Evolutionary conservation across 2,329 filamentous ascomycete species (phyloP), one percentile per base, ranked within the genome.

Genomic region (Pseudocercospora pini-densiflorae): DNA sequence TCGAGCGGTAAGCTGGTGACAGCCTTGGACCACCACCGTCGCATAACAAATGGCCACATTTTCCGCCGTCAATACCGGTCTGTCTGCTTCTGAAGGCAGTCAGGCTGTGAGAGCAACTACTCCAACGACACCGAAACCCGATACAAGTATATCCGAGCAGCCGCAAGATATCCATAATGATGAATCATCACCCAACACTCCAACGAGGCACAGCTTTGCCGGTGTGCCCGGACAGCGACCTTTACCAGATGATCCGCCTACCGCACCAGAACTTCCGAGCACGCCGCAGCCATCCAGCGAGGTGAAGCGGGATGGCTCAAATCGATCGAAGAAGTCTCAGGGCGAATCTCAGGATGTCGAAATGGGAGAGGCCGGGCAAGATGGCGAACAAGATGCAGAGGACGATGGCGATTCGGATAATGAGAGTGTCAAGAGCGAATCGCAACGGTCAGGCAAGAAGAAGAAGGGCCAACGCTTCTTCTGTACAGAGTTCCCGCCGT

Each of bases 381-480:
- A 90, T n/a, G 90, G 92, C 62, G 88, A 84, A 45, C 89, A 91
- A 19, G 90, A 90, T 10, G 91, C 92, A 64, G 89, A 86, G 60
- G 91, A 91, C 24, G 81, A 83, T 29, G 82, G 74, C 1, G 55
- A 58, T 19, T 84, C 82, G 9, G 83, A 85, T 72, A 81, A 83
- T 60, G 83, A 85, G 27, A 85, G 83, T 68, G 79, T 79, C 14
- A 80, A 77, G 16, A 83, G 81, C 68, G 83, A 84, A 33, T 91
- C 91, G 12, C 91, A 92, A 67, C 87, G 90, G 68, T 90, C 92
- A 8, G 89, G 87, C n/a, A 97, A 96, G 82, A 98, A 97, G 86
- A 97, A 97, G 82, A 97, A 97, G 80, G 93, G 93, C 0, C 93
- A 97, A 78, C 89, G 93, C 54, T 99, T 99, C 80, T 97, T 94